These are phyloP conservation scores for Leptodermis oblonga DNA, from an alignment of 257 asterid species.

Conservation along the genomic window DNA sequence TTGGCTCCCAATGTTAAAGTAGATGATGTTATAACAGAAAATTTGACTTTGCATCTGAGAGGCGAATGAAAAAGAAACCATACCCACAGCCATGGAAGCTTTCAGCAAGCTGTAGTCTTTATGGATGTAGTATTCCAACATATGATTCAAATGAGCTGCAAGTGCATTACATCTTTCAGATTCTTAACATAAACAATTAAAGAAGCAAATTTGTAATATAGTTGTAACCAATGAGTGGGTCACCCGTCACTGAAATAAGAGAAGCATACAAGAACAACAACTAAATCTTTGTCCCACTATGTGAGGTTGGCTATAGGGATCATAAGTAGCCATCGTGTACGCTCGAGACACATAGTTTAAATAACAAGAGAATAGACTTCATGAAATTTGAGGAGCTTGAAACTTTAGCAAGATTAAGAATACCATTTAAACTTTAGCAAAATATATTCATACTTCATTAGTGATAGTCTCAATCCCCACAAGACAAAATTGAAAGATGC, in stretches of 20 bases:
- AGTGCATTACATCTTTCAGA: constrained; percentile 8
- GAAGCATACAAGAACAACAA: too few relatives aligned
- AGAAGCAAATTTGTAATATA: neutral
- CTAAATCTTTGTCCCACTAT: too few relatives aligned
- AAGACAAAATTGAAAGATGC: neutral
- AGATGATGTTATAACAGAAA: neutral
- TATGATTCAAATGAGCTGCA: constrained; percentile 96
- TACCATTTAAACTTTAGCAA: neutral
- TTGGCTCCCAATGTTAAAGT: neutral
- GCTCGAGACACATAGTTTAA: neutral
- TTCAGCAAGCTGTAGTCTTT: constrained; percentile 48
- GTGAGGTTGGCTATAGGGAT: too few relatives aligned
- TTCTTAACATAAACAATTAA: neutral
- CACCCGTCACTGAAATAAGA: too few relatives aligned
- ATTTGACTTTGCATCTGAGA: neutral
- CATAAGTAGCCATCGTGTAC: too few relatives aligned
- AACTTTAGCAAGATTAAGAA: neutral
- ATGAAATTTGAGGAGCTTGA: neutral
- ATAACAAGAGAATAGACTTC: neutral
- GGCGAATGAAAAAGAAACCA: constrained; percentile 4
- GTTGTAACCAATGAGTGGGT: neutral
- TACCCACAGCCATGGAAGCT: constrained; percentile 79
- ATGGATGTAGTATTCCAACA: constrained; percentile 62
- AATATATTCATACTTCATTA: neutral
- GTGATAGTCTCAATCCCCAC: neutral